phyloP scores from a whole-genome alignment of 1,284 basidiomycete species.

The Stygiomarasmius scandens region DNA sequence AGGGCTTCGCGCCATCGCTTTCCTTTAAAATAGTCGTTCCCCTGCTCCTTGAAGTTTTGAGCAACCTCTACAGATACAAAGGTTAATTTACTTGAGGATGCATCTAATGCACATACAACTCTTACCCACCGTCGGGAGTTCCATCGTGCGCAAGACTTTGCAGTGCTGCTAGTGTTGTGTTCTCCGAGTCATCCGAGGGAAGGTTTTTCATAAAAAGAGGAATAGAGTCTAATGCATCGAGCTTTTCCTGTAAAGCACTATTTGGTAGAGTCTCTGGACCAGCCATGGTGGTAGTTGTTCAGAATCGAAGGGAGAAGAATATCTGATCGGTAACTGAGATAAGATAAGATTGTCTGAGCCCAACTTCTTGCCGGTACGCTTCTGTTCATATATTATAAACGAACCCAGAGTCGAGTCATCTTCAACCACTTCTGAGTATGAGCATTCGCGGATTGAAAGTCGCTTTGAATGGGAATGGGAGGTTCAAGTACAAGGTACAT shows the following conservation, averaged over 20 bases:
- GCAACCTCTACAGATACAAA: slow-evolving; percentile 76
- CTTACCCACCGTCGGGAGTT: slow-evolving; percentile 85
- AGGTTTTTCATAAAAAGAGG: slow-evolving; percentile 95
- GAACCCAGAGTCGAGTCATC: not conserved
- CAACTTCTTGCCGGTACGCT: too few species aligned
- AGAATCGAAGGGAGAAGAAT: not conserved
- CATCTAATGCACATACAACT: slow-evolving; percentile 5
- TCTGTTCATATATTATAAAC: too few species aligned
- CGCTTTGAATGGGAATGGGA: slow-evolving; percentile 63
- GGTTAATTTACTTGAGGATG: slow-evolving; percentile 5
- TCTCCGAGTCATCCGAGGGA: slow-evolving; percentile 61
- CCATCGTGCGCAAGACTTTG: slow-evolving; percentile 89
- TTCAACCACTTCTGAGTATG: not conserved
- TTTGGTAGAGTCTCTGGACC: slow-evolving; percentile 41
- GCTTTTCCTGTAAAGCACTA: slow-evolving; percentile 44
- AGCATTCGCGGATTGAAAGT: slow-evolving; percentile 53
- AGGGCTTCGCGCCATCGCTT: slow-evolving; percentile 87
- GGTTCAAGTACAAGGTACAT: slow-evolving; percentile 63
- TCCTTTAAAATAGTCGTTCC: slow-evolving; percentile 91
- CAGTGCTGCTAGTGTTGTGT: slow-evolving; percentile 78
- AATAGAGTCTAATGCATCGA: slow-evolving; percentile 56
- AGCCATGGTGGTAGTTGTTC: not conserved
- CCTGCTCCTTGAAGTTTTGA: slow-evolving; percentile 92
- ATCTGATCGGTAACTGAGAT: too few species aligned
- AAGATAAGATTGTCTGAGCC: too few species aligned